Evolutionary conservation across 140 eudicot species (phyloP), one percentile per base, ranked within the genome.

Genomic region (Cichorium intybus): DNA sequence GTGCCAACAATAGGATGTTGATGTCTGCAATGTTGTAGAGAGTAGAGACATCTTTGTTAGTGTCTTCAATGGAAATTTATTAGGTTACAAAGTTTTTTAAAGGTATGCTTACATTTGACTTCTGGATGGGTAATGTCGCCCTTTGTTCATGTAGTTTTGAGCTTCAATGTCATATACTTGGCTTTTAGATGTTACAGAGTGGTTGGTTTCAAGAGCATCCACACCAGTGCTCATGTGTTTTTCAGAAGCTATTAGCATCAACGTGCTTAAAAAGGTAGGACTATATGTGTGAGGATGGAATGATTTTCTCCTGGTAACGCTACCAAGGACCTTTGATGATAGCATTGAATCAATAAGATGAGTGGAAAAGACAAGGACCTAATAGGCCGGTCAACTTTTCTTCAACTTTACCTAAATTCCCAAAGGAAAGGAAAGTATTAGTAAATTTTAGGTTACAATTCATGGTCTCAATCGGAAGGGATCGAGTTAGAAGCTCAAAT

Each of bases 311-410:
- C 45, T 65, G 9, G 78, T 64, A 27, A 70, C 15, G 10, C 45
- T 37, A 48, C 24, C 55, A 71, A 66, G 21, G 15, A 63, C 56
- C 69, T 71, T 80, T 54, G 79, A 54, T 70, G 81, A 60, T 75
- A 72, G 29, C 85, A 80, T 79, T 23, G 55, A 22, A 49, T 66
- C 47, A 18, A 61, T 20, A 49, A 37, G 17, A 28, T 16, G 52
- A 7, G 37, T 59, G 4, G 35, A 33, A n/a, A 41, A 51, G 53
- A 12, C 35, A 15, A 41, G 22, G 8, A 41, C 55, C 3, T 54
- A 52, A 12, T 46, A 69, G 29, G 43, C 29, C 66, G 7, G 5
- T 64, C 63, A 47, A 39, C 29, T 48, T 76, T 6, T 33, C 58
- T 70, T 55, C 76, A 17, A 53, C 35, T 29, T 56, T 11, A 56